Percentiles rank a stretch among this genome's conserved stretches.
phyloP scores from a whole-genome alignment of 2,329 filamentous ascomycete genomes.

The Pseudocercospora crystallina region DNA sequence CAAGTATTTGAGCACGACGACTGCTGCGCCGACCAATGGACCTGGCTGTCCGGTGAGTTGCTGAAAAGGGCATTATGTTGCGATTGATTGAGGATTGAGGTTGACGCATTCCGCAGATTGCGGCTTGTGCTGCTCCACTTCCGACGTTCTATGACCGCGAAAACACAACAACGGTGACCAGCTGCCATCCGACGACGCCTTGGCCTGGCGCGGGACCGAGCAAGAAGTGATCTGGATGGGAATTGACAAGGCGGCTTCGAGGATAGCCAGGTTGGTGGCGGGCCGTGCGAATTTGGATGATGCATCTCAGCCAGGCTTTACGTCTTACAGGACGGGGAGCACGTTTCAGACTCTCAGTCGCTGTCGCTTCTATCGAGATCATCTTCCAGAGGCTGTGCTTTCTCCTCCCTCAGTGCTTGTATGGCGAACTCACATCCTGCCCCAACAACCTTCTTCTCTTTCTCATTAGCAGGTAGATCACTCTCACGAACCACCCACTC shows the following conservation, averaged over 20 bases:
- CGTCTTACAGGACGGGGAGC: no score
- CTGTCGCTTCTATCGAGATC: no score
- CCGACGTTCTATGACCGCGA: background rate
- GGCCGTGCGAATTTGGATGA: no score
- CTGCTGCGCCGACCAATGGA: background rate
- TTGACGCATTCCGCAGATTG: background rate
- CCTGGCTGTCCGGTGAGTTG: background rate
- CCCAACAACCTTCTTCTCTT: slow-evolving; percentile 53
- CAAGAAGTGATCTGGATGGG: background rate
- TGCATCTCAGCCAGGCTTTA: no score
- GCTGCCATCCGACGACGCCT: background rate
- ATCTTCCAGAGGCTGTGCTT: background rate
- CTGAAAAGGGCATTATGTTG: background rate
- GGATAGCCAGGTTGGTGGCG: no score
- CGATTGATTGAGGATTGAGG: background rate
- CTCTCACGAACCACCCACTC: slow-evolving; percentile 71
- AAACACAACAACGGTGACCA: background rate
- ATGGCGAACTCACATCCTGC: slow-evolving; percentile 41
- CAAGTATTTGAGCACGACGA: background rate
- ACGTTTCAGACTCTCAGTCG: no score
- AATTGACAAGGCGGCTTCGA: no score
- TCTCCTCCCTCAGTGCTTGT: slow-evolving; percentile 24
- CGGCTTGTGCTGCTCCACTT: background rate
- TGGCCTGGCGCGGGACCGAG: background rate
- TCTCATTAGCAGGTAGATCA: slow-evolving; percentile 49